Evolutionary conservation across 2,329 filamentous ascomycete genomes (phyloP), one percentile per base, ranked within the genome.

Genomic region (Colletotrichum phormii): DNA sequence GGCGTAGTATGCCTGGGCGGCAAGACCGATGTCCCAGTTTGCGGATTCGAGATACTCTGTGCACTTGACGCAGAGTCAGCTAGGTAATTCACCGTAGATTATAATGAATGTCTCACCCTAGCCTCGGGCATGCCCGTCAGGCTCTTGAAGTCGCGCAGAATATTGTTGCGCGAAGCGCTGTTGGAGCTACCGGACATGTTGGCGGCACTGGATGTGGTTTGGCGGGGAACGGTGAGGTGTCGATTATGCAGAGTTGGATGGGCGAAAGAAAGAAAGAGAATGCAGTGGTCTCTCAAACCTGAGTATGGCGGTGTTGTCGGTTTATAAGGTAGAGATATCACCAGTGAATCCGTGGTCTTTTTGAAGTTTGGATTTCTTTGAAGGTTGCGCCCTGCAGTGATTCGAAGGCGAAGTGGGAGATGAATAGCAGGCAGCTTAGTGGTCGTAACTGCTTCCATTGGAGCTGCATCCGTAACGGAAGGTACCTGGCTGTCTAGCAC

Each of bases 21-120:
- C 92, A 11, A 86, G 83, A 75, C 88, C 86, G 55, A 94, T 83
- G 77, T 95, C 88, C 92, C 93, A 95, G 75, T 88, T 84, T 77
- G 88, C 91, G 46, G 88, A 87, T 26, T 86, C 84, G 8, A 96
- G 89, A 76, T 93, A 93, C 73, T 92, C 87, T 68, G 86, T 86
- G 59, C 93, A 93, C 93, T 95, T 15, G 2, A 33, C 51, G 42
- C 29, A 29, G 26, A 67, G 33, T 71, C 75, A 37, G 73, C 2
- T 2, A 4, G n/a, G 5, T 46, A 35, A 29, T 15, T 66, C 7
- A 12, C 6, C 42, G 31, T 29, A 49, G 6, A n/a, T 7, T 22
- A n/a, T 1, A 18, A 8, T 22, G 18, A 22, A 4, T 4, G 12
- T 18, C 72, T 33, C 68, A 75, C 74, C 24, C 70, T 70, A 51